phyloP scores from a whole-genome alignment of 768 basidiomycete genomes.

The Dacryopinax spathularia region DNA sequence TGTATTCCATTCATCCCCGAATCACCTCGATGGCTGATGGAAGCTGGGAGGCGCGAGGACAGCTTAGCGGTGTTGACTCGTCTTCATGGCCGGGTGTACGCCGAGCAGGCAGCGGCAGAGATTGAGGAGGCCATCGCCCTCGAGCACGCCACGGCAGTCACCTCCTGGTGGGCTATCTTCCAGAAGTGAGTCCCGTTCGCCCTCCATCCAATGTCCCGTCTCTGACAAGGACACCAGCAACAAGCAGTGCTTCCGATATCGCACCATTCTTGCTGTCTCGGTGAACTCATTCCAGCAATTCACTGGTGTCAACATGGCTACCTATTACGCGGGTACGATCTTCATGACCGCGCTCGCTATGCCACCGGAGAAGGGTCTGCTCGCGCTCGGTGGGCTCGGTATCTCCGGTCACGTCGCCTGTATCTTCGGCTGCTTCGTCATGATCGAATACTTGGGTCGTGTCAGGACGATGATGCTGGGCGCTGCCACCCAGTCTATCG shows the following conservation, averaged over 20 bases:
- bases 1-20: slow-evolving; percentile 17
- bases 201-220: neutral
- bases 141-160: slow-evolving; percentile 11
- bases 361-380: slow-evolving; percentile 6
- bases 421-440: slow-evolving; percentile 13
- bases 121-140: slow-evolving; percentile 15
- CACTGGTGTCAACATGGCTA: slow-evolving; percentile 16
- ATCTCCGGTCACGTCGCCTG: slow-evolving; percentile 8
- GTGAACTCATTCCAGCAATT: slow-evolving; percentile 14
- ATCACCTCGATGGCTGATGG: slow-evolving; percentile 15
- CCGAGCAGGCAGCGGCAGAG: slow-evolving; percentile 13
- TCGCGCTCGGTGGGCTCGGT: slow-evolving; percentile 13
- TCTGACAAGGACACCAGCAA: neutral
- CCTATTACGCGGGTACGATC: slow-evolving; percentile 12
- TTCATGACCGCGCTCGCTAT: slow-evolving; percentile 8
- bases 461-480: slow-evolving; percentile 12
- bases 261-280: slow-evolving; percentile 13
- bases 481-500: slow-evolving; percentile 7
- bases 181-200: slow-evolving; percentile 4
- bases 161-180: slow-evolving; percentile 10
- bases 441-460: slow-evolving; percentile 13
- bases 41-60: slow-evolving; percentile 13
- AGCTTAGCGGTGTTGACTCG: slow-evolving; percentile 11
- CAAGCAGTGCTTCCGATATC: slow-evolving; percentile 18
- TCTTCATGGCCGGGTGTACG: slow-evolving; percentile 13